Base-by-base conservation (phyloP, 2,329 filamentous ascomycete species). In the Fusarium sp. region DNA sequence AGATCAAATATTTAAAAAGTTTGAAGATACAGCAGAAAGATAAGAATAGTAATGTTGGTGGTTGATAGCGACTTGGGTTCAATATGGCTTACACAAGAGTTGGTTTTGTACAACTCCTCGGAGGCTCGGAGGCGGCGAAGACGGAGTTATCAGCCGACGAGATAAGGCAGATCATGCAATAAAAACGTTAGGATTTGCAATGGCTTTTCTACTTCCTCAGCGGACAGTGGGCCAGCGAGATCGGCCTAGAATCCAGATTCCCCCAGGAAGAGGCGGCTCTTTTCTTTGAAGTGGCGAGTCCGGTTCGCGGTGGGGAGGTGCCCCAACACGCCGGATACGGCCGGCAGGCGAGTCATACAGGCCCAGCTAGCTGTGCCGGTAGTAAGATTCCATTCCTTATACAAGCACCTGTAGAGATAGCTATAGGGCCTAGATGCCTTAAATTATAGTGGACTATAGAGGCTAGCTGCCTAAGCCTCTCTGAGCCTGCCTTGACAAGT, bases 141-240 rank as follows among this genome's bases (percentile, higher is more conserved):
- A 46, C 46, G 53, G 53, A 36, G 52, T 19, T 41, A 59, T 61
- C 36, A 61, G 39, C 49, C 44, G 25, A 42, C 44, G 25, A 19
- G 56, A 61, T 61, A 32, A 32, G 9, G 31, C 9, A 9, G 25
- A 10, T 27, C 25, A 63, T 53, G 69, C 71, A 75, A 73, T 75
- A 43, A 70, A 69, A 71, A 49, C 63, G 58, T 31, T 64, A 57
- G 64, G 72, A 75, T 75, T 75, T 68, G 69, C 71, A 74, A 74
- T 73, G 67, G 61, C 32, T 42, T 65, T 50, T 36, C 35, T 27
- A 13, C 19, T 3, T 19, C 19, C 19, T 19, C 19, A 4, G 19
- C 19, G 19, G 19, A 19, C 19, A 19, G 19, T 19, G 19, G 15
- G 41, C 19, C 62, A 62, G 65, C 65, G 65, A 67, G 53, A 67